Evolutionary conservation across 73 alveolate species (phyloP).

Genomic region (Breviolum minutum): DNA sequence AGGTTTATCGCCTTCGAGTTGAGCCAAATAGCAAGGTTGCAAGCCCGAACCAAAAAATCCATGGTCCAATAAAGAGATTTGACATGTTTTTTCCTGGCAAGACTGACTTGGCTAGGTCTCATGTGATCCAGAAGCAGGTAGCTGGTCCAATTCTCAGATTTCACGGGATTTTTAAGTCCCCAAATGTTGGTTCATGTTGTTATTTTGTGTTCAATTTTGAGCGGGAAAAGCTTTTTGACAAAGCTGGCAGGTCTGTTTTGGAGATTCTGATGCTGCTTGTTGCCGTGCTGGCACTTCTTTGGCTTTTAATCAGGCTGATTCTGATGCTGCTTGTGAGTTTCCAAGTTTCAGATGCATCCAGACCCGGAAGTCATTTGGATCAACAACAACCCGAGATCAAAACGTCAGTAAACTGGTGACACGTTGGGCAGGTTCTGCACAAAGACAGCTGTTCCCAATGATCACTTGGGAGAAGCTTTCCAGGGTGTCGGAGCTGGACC

Average conservation of each 20-base stretch:
- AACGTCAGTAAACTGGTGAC: no score
- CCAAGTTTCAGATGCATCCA: not conserved
- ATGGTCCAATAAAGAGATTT: not conserved
- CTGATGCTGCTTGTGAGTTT: not conserved
- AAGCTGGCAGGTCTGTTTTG: constrained; percentile 36
- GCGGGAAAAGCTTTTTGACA: not conserved
- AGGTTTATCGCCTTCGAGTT: constrained; percentile 47
- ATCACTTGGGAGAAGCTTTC: constrained; percentile 66
- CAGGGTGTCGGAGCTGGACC: constrained; percentile 94
- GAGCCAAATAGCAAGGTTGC: constrained; percentile 77
- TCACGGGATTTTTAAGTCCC: no score
- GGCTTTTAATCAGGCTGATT: constrained; percentile 4
- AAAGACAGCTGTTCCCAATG: not conserved
- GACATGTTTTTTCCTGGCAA: not conserved
- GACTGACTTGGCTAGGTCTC: not conserved
- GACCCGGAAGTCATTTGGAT: not conserved
- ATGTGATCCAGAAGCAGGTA: constrained; percentile 35
- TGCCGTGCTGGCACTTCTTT: constrained; percentile 35
- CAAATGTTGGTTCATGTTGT: not conserved
- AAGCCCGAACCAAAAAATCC: no score
- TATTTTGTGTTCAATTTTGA: not conserved
- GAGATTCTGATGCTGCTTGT: constrained; percentile 14
- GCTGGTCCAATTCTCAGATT: not conserved
- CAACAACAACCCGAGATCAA: not conserved
- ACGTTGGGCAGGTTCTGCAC: not conserved